Evolutionary conservation across 2,329 filamentous ascomycete species (phyloP).

Genomic region (Thelonectria discophora): DNA sequence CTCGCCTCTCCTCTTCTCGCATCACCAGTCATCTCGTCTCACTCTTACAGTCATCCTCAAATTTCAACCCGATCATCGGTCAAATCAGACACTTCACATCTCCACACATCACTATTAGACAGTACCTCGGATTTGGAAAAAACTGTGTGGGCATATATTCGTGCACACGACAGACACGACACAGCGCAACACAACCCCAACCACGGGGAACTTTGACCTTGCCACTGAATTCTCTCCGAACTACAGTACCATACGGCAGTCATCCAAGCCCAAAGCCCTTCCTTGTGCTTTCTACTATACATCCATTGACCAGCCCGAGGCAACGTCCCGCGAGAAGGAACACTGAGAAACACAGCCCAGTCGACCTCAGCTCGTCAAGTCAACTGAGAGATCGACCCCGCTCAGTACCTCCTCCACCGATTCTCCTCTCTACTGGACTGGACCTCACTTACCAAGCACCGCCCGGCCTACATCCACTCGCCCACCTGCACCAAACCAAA

Average conservation of each 20-base stretch:
- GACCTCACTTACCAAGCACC: constrained; percentile 4
- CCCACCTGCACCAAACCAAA: constrained; percentile 24
- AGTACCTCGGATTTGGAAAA: not conserved
- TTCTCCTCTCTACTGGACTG: constrained; percentile 8
- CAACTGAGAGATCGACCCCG: too few species aligned
- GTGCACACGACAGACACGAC: not conserved
- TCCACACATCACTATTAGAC: not conserved
- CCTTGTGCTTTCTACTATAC: too few species aligned
- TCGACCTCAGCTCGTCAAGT: too few species aligned
- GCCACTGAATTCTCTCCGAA: not conserved
- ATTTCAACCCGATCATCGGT: constrained; percentile 11
- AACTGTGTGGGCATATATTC: not conserved
- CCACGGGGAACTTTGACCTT: too few species aligned
- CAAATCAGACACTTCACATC: constrained; percentile 3
- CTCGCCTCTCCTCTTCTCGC: not conserved
- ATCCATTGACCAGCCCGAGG: too few species aligned
- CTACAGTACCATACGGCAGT: constrained; percentile 1
- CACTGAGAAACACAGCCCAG: too few species aligned
- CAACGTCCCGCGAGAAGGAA: too few species aligned
- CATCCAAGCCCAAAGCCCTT: constrained; percentile 8
- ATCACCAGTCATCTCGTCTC: not conserved
- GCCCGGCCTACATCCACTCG: constrained; percentile 7
- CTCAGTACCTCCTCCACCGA: constrained; percentile 16
- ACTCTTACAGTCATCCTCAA: not conserved
- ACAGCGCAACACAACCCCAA: not conserved